A percentile compares a stretch with the other conserved stretches of the same genome.
Conservation (phyloP, 371 early-diverging fungal species). For the Mortierella sp. region DNA sequence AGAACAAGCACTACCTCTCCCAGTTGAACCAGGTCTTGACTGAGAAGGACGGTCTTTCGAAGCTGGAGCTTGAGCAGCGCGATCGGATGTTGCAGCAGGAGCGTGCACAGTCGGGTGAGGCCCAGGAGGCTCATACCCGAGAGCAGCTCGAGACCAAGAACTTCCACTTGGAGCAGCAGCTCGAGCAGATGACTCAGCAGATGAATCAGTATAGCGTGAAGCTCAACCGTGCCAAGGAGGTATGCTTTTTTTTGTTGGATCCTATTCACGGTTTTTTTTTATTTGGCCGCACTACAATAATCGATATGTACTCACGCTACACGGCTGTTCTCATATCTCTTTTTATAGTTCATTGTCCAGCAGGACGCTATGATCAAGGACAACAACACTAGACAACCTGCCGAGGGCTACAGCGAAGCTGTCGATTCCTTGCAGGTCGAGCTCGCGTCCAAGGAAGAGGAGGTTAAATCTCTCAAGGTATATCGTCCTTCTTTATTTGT, state of each 20-base stretch:
- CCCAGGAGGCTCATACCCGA: conserved; percentile 55
- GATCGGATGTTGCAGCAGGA: conserved; percentile 35
- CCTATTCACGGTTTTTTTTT: neutral
- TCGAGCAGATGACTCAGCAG: conserved; percentile 74
- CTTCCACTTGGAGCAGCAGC: conserved; percentile 57
- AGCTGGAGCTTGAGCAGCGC: conserved; percentile 29
- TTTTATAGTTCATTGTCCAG: conserved; percentile 34
- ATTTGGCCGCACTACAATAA: neutral
- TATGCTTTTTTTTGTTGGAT: conserved; percentile 32
- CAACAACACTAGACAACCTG: conserved; percentile 19
- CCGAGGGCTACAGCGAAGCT: conserved; percentile 72
- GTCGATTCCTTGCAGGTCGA: conserved; percentile 77
- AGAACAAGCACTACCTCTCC: conserved; percentile 46
- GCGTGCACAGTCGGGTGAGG: conserved; percentile 55
- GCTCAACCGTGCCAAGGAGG: conserved; percentile 84
- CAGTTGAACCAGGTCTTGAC: conserved; percentile 41
- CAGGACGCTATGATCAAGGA: conserved; percentile 42
- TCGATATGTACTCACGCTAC: neutral
- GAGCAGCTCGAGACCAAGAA: conserved; percentile 61
- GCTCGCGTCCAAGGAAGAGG: conserved; percentile 72
- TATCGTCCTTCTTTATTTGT: conserved; percentile 25
- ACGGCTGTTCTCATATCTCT: neutral
- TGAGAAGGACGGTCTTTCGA: conserved; percentile 47
- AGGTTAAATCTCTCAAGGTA: conserved; percentile 77
- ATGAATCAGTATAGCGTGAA: conserved; percentile 61